phyloP scores from a whole-genome alignment of 345 rosid species.

The Punica granatum region DNA sequence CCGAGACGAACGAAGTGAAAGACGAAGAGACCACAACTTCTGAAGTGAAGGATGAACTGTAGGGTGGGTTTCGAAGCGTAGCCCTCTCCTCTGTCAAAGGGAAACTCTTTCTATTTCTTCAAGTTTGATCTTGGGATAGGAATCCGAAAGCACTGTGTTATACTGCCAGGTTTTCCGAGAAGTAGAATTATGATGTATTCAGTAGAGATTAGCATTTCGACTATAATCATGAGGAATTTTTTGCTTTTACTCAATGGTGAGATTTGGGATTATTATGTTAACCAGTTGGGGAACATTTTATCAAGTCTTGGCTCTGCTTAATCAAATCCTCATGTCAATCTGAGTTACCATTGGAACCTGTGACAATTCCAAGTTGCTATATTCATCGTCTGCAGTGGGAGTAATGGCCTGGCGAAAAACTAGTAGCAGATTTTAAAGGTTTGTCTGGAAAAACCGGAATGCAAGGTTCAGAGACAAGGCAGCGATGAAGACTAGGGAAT shows the following conservation, averaged over 20 bases:
- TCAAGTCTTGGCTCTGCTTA: neutral
- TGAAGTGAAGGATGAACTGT: constrained; percentile 42
- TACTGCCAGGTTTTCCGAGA: neutral
- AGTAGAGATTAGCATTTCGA: neutral
- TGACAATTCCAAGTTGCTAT: too few relatives aligned
- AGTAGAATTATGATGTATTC: neutral
- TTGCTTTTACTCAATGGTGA: neutral
- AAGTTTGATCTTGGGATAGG: neutral
- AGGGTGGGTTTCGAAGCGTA: constrained; percentile 8
- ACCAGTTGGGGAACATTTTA: neutral
- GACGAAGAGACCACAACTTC: constrained; percentile 19
- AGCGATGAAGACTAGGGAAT: too few relatives aligned
- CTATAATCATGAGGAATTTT: neutral
- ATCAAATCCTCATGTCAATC: neutral
- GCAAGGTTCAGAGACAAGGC: too few relatives aligned
- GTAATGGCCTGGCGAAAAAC: too few relatives aligned
- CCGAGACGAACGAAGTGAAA: constrained; percentile 26
- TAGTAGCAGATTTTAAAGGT: too few relatives aligned
- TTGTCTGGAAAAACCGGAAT: too few relatives aligned
- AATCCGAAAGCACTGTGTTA: neutral
- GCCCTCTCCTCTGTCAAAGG: neutral
- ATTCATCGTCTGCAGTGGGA: too few relatives aligned
- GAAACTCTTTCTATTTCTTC: neutral
- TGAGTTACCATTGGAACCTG: too few relatives aligned
- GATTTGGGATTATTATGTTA: neutral